A percentile compares a stretch with the other conserved stretches of the same genome.
Evolutionary conservation across 441 rosid genomes (phyloP).

Genomic region (Euphorbia schlechtendalii): DNA sequence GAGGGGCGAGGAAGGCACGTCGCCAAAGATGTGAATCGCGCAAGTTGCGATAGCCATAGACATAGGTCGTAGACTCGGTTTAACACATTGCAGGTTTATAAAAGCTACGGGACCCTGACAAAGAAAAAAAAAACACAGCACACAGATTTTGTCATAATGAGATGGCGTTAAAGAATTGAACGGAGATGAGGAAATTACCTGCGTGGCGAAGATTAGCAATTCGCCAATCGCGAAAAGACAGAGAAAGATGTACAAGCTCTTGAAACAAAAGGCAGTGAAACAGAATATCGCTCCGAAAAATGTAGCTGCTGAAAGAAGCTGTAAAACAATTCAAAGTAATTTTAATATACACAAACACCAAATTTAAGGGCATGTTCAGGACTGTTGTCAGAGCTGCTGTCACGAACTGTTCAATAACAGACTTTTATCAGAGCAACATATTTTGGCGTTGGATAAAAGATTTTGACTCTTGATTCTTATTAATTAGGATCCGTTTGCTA

Average conservation of each 20-base stretch:
- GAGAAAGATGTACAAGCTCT: conserved; percentile 82
- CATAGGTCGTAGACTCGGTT: conserved; percentile 52
- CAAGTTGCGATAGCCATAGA: conserved; percentile 63
- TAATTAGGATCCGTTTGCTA: too few species aligned
- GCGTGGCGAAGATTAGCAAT: conserved; percentile 80
- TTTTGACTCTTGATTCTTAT: too few species aligned
- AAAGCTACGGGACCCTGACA: conserved; percentile 57
- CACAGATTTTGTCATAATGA: too few species aligned
- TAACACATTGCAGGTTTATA: conserved; percentile 46
- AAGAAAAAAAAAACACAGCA: not conserved
- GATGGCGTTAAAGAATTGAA: too few species aligned
- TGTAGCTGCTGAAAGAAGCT: conserved; percentile 75
- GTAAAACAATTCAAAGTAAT: conserved; percentile 21
- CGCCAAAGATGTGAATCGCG: conserved; percentile 53
- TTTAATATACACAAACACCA: not conserved
- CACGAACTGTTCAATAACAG: too few species aligned
- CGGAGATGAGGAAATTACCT: too few species aligned
- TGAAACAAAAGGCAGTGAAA: conserved; percentile 74
- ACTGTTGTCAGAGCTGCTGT: too few species aligned
- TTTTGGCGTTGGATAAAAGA: too few species aligned
- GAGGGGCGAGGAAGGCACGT: conserved; percentile 62
- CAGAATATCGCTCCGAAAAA: conserved; percentile 74
- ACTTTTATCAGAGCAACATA: too few species aligned
- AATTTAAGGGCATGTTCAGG: too few species aligned
- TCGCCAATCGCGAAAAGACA: conserved; percentile 81